Evolutionary conservation across 2,329 filamentous ascomycete genomes (phyloP).

Genomic region (Calonectria henricotiae): DNA sequence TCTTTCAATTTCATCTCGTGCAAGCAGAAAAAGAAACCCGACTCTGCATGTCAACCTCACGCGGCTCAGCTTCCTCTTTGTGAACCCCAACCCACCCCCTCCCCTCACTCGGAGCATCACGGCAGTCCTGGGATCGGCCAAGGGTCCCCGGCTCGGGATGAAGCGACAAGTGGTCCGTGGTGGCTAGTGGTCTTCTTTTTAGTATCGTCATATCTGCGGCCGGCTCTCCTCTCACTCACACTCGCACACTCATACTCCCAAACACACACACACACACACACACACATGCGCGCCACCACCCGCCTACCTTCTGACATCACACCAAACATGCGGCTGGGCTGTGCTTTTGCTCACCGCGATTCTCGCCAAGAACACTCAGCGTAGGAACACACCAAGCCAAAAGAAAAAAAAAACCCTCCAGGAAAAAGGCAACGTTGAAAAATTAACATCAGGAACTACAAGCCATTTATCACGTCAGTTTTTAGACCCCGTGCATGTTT

Average conservation of each 20-base stretch:
- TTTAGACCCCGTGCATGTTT: neutral
- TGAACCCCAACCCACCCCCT: conserved; percentile 35
- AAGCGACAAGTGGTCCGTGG: conserved; percentile 34
- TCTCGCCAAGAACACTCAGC: neutral
- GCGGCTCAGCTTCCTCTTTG: conserved; percentile 29
- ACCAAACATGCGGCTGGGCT: conserved; percentile 19
- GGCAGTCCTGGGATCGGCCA: conserved; percentile 24
- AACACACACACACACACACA: neutral
- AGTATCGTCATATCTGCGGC: conserved; percentile 11
- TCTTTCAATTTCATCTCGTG: neutral
- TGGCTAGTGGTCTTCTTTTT: conserved; percentile 19
- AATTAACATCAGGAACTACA: neutral
- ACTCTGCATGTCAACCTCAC: conserved; percentile 12
- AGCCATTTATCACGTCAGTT: neutral
- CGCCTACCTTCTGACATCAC: conserved; percentile 5
- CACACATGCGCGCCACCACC: neutral
- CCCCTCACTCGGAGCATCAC: neutral
- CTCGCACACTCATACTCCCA: neutral
- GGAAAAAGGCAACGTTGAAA: neutral
- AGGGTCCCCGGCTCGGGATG: conserved; percentile 29
- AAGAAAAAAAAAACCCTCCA: neutral
- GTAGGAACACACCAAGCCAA: neutral
- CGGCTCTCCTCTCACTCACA: neutral
- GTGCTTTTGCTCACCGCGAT: conserved; percentile 11
- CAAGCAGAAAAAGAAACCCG: neutral